These are phyloP conservation scores for Sclerotinia nivalis DNA, from an alignment of 2,329 filamentous ascomycete genomes.

Conservation along the genomic window DNA sequence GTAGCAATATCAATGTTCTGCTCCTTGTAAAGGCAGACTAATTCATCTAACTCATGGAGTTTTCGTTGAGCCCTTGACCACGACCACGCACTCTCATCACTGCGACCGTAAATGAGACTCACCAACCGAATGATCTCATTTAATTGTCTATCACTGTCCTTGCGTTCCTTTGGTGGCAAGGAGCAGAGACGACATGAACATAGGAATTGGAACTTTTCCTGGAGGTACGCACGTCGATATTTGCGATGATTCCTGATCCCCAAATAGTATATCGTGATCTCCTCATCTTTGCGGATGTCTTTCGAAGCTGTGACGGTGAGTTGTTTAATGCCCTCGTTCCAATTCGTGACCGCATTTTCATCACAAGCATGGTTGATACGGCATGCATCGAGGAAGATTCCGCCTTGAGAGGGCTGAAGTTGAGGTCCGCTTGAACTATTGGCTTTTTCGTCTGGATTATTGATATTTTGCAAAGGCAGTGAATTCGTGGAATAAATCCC, in stretches of 20 bases:
- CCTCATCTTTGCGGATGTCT: conserved; percentile 42
- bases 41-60: conserved; percentile 35
- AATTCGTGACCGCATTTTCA: conserved; percentile 43
- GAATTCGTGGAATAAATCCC: conserved; percentile 30
- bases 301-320: conserved; percentile 42
- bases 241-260: conserved; percentile 23
- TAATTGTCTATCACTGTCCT: conserved; percentile 39
- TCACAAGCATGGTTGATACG: conserved; percentile 45
- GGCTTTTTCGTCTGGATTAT: conserved; percentile 33
- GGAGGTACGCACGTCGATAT: conserved; percentile 36
- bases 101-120: conserved; percentile 32
- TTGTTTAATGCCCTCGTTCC: conserved; percentile 41
- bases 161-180: conserved; percentile 40
- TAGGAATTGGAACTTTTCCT: conserved; percentile 41
- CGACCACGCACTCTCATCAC: conserved; percentile 22
- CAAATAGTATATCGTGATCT: conserved; percentile 44
- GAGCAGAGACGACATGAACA: conserved; percentile 44
- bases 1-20: conserved; percentile 33
- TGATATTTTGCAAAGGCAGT: conserved; percentile 21
- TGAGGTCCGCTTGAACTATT: not conserved
- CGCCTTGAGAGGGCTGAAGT: conserved; percentile 25
- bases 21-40: conserved; percentile 37
- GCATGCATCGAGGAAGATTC: conserved; percentile 42
- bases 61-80: conserved; percentile 20
- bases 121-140: conserved; percentile 36